These are phyloP conservation scores for Brettanomyces sp. DNA, from an alignment of 805 yeast genomes.

Conservation along the genomic window DNA sequence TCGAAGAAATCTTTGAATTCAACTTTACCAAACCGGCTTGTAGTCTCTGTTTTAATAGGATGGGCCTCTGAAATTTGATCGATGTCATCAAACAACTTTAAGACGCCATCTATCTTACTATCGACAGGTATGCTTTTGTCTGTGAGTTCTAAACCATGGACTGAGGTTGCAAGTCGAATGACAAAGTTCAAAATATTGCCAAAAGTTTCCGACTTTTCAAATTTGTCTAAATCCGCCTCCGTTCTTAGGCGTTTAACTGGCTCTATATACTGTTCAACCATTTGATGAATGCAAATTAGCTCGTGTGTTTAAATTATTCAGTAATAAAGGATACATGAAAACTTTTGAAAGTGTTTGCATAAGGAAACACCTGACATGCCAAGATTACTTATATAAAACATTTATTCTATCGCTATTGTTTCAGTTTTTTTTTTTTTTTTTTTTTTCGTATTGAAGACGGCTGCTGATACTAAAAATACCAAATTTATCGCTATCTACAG, in stretches of 20 bases:
- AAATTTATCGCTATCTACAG: too few relatives aligned
- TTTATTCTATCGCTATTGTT: too few relatives aligned
- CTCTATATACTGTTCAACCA: neutral
- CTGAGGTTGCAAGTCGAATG: conserved; percentile 48
- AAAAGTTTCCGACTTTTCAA: conserved; percentile 46
- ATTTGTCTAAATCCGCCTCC: conserved; percentile 49
- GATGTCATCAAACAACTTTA: conserved; percentile 38
- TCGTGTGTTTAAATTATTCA: too few relatives aligned
- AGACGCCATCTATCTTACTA: conserved; percentile 19
- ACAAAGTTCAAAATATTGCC: conserved; percentile 45
- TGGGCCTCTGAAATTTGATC: conserved; percentile 34
- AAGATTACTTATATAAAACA: too few relatives aligned
- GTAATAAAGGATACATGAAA: too few relatives aligned
- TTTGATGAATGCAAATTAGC: neutral
- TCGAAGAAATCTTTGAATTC: conserved; percentile 84
- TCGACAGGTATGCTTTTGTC: conserved; percentile 13
- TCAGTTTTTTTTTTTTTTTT: too few relatives aligned
- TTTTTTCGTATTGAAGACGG: too few relatives aligned
- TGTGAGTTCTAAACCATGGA: conserved; percentile 29
- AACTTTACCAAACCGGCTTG: conserved; percentile 81
- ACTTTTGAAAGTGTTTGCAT: too few relatives aligned
- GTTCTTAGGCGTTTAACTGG: conserved; percentile 19
- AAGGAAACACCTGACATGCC: too few relatives aligned
- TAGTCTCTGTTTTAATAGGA: conserved; percentile 62
- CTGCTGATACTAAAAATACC: too few relatives aligned